Conservation (phyloP, 352 stramenopile genomes). For the Aphanomyces stellatus region DNA sequence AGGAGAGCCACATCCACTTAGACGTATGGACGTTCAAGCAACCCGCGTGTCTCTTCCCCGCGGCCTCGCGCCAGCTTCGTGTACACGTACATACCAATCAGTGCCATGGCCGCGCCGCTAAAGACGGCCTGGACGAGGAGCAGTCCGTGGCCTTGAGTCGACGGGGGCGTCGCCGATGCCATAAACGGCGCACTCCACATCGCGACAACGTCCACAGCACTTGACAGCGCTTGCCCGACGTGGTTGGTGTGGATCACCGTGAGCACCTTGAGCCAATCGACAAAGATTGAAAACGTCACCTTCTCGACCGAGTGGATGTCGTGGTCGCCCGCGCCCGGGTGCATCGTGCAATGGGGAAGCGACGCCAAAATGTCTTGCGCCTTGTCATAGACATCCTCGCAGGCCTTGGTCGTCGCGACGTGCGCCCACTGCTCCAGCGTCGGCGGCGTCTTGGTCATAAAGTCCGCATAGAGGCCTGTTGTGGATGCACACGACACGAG, state of each 20-base stretch:
- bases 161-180: background rate
- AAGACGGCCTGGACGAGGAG: background rate
- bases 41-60: background rate
- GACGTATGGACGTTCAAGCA: background rate
- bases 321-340: background rate
- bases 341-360: background rate
- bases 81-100: background rate
- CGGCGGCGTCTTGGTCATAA: background rate
- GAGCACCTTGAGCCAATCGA: background rate
- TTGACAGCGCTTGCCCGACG: background rate
- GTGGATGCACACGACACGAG: background rate
- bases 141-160: background rate
- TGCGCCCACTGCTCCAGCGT: background rate
- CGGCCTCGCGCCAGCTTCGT: background rate
- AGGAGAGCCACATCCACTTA: no score
- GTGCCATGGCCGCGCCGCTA: background rate
- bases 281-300: slow-evolving; percentile 1
- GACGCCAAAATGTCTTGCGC: background rate
- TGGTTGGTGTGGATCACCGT: slow-evolving; percentile 2
- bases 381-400: background rate
- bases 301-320: background rate
- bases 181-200: no score
- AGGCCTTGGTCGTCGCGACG: background rate
- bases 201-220: background rate
- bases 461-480: background rate